These are phyloP conservation scores for Ganoderma boninense DNA, from an alignment of 1,284 basidiomycete species.

Conservation along the genomic window DNA sequence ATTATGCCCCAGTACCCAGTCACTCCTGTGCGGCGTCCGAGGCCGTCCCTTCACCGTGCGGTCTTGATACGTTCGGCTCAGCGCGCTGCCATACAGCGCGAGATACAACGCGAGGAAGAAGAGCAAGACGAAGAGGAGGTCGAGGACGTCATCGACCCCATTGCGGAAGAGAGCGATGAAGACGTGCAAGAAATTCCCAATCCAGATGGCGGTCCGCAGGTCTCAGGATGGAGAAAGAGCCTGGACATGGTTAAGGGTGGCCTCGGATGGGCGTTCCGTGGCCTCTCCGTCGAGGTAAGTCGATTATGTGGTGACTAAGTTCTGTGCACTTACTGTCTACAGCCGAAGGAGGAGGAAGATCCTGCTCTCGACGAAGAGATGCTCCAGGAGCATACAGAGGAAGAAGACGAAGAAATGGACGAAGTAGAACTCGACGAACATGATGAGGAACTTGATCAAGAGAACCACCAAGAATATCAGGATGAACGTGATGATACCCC, in stretches of 20 bases:
- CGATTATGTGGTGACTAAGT: too few species aligned
- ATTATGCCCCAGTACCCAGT: conserved; percentile 44
- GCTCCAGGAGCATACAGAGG: conserved; percentile 23
- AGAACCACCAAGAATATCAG: conserved; percentile 22
- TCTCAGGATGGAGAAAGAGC: conserved; percentile 47
- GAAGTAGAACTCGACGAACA: conserved; percentile 22
- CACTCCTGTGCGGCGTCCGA: conserved; percentile 53
- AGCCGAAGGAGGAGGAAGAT: conserved; percentile 35
- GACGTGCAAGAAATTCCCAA: conserved; percentile 37
- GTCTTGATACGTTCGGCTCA: conserved; percentile 76
- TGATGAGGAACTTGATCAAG: conserved; percentile 27
- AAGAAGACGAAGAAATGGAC: conserved; percentile 22
- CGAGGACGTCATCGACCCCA: conserved; percentile 37
- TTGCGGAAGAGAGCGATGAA: conserved; percentile 42
- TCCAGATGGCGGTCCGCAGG: conserved; percentile 36
- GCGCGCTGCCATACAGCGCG: conserved; percentile 53
- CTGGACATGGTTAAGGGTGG: conserved; percentile 44
- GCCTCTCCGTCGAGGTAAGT: conserved; percentile 40
- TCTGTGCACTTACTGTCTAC: not conserved
- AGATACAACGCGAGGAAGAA: conserved; percentile 50
- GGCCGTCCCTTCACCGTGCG: conserved; percentile 67
- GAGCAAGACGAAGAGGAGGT: conserved; percentile 47
- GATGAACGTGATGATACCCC: conserved; percentile 14
- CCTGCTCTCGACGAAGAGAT: conserved; percentile 25
- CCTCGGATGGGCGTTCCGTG: conserved; percentile 45